phyloP scores from a whole-genome alignment of 2,329 filamentous ascomycete genomes.

The Nemania abortiva region DNA sequence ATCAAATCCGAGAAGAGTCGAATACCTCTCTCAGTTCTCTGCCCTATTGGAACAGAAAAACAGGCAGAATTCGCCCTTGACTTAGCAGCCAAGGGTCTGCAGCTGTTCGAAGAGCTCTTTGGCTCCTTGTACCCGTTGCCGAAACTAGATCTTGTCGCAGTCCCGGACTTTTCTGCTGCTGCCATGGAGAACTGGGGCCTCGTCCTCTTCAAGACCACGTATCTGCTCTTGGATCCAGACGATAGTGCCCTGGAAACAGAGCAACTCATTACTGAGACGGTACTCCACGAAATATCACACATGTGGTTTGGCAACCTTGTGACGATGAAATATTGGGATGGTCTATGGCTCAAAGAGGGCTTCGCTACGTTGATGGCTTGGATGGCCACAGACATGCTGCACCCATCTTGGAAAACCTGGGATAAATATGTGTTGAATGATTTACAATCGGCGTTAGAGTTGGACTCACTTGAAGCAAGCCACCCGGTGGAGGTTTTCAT shows the following conservation, averaged over 20 bases:
- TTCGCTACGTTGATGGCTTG: neutral
- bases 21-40: neutral
- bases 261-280: neutral
- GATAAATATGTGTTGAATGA: neutral
- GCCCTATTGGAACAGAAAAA: neutral
- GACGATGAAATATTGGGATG: neutral
- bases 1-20: neutral
- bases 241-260: neutral
- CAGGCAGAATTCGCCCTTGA: neutral
- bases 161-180: neutral
- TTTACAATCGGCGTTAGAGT: neutral
- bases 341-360: neutral
- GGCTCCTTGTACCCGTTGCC: neutral
- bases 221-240: neutral
- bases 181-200: constrained; percentile 3
- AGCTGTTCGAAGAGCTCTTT: neutral
- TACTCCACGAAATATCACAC: neutral
- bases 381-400: neutral
- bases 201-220: neutral
- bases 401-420: neutral
- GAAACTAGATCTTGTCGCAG: neutral
- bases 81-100: neutral
- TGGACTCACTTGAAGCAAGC: neutral
- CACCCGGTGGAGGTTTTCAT: neutral
- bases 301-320: neutral